phyloP scores from a whole-genome alignment of 345 rosid species.

The Syzygium grande region DNA sequence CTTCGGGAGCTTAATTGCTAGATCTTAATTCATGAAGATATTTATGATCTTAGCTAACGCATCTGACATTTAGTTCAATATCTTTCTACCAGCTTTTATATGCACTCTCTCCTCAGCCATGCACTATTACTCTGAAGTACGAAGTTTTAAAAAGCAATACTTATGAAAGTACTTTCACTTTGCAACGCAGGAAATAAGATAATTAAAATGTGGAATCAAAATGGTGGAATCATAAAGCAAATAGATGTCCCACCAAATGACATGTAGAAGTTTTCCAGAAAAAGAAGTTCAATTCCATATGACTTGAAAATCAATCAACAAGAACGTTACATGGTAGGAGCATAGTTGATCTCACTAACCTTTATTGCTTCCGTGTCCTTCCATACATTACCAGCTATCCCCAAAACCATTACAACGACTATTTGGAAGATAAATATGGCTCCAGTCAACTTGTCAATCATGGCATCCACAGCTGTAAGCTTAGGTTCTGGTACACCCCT shows the following conservation, averaged over 20 bases:
- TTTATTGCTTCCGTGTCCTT: conserved; percentile 96
- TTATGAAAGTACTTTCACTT: not conserved
- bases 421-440: conserved; percentile 97
- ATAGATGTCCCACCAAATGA: not conserved
- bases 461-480: conserved; percentile 98
- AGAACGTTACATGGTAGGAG: not conserved
- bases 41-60: not conserved
- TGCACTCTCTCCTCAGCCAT: not conserved
- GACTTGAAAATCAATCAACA: not conserved
- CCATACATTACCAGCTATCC: conserved; percentile 97
- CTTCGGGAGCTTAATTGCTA: not conserved
- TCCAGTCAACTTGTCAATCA: conserved; percentile 98
- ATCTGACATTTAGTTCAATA: not conserved
- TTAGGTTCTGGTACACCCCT: conserved; percentile 97
- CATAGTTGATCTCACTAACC: conserved; percentile 25
- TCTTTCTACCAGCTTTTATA: not conserved
- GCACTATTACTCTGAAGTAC: not conserved
- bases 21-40: not conserved
- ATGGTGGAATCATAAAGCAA: not conserved
- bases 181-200: not conserved
- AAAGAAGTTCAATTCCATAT: not conserved
- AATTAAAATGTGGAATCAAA: not conserved
- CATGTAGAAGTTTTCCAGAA: not conserved
- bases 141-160: not conserved
- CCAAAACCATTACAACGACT: conserved; percentile 89